Base-by-base conservation (phyloP, 2,329 filamentous ascomycete genomes). In the Pestalotiopsis fici region DNA sequence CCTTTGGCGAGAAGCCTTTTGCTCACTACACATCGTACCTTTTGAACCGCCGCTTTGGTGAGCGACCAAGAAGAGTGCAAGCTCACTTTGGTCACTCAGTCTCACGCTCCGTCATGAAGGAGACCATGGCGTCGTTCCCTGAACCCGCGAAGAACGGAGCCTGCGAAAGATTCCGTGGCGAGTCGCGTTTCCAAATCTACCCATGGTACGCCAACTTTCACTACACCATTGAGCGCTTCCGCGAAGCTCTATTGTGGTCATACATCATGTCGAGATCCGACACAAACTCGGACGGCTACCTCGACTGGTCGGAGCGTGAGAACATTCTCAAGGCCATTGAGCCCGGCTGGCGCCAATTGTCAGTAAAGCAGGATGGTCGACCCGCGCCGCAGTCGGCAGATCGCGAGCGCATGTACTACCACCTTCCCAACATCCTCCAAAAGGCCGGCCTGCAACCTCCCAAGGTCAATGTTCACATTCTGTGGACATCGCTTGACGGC, bases 1-100 rank as follows among this genome's bases (percentile, higher is more conserved):
- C 77, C 1, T 83, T 83, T 67, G 81, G 81, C 54, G 81, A 83
- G 69, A 82, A 82, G 70, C 81, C 81, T 1, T 82, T 80, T 66
- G 74, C 81, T 7, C 81, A 82, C 65, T 83, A 83, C 72, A 82
- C 80, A 0, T 82, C 81, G 0, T 83, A 80, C 75, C 74, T 83
- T 18, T 71, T 83, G 9, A 83, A 83, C 68, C 77, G 79, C n/a
- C 74, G 81, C 2, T 83, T 83, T 67, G 81, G 81, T n/a, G 74
- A 78, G 18, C 79, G 81, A n/a, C 78, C 81, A 66, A 78, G 81
- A 37, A 80, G 79, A 66, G 80, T 80, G 5, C 81, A 83, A 65
- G 78, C 79, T 1, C 81, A 82, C 67, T 82, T 83, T 62, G 76
- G 76, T 1, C 81, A 83, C 66, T 82, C 80, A 1, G 69, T 82